phyloP scores from a whole-genome alignment of 2,329 filamentous ascomycete species.

The Diaporthe aspalathi region DNA sequence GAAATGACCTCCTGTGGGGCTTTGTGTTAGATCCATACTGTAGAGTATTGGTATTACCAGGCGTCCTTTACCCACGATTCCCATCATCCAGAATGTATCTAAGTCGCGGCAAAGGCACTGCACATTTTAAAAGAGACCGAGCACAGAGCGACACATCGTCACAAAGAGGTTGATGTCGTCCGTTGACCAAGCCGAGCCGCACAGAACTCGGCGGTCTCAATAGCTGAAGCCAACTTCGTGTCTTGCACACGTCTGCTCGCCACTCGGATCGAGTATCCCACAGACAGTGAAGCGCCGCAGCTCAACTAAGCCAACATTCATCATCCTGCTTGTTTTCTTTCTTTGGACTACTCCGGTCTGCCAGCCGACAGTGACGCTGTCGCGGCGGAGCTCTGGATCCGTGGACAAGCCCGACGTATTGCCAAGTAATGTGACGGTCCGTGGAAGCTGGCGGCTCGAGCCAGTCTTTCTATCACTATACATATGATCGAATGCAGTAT shows the following conservation, averaged over 20 bases:
- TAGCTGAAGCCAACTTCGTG: background rate
- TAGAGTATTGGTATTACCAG: background rate
- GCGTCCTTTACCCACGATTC: too few relatives aligned
- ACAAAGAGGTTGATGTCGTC: background rate
- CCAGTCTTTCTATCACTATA: background rate
- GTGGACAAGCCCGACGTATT: too few relatives aligned
- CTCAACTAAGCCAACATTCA: background rate
- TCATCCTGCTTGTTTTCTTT: background rate
- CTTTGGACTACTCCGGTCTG: background rate
- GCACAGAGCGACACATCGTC: background rate
- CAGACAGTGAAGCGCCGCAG: background rate
- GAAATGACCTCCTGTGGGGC: background rate
- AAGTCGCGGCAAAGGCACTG: background rate
- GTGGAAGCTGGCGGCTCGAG: background rate
- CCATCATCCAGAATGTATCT: background rate
- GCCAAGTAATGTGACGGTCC: background rate
- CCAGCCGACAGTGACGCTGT: background rate
- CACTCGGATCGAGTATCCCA: background rate
- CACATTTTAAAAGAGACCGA: background rate
- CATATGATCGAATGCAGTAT: background rate
- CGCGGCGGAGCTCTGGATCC: background rate
- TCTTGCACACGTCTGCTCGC: too few relatives aligned
- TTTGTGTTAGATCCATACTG: background rate
- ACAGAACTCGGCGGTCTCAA: background rate
- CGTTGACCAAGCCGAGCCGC: too few relatives aligned